Conservation (phyloP, 108 stramenopile genomes). For the Skeletonema marinoi region DNA sequence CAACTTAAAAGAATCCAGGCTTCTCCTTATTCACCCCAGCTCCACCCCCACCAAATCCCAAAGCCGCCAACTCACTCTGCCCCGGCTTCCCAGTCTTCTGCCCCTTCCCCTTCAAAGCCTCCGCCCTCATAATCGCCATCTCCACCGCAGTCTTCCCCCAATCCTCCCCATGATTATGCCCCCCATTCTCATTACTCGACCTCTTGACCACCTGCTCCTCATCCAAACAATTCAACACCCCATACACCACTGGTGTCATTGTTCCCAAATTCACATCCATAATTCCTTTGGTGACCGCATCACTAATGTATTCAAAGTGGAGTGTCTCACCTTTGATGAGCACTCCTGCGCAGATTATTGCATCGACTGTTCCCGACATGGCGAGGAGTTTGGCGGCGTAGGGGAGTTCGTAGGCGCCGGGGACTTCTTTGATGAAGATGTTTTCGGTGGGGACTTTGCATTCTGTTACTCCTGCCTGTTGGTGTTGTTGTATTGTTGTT, state of each 20-base stretch:
- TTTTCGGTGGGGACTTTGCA: conserved; percentile 86
- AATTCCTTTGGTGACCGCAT: conserved; percentile 90
- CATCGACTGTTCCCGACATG: conserved; percentile 94
- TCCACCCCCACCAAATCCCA: conserved; percentile 59
- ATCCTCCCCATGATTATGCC: conserved; percentile 90
- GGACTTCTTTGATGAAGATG: conserved; percentile 94
- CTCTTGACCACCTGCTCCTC: conserved; percentile 86
- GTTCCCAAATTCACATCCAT: conserved; percentile 94
- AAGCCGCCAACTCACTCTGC: conserved; percentile 38
- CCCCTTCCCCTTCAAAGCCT: conserved; percentile 69
- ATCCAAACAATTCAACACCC: conserved; percentile 88
- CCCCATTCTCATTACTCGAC: conserved; percentile 69
- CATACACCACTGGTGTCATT: conserved; percentile 85
- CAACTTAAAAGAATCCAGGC: conserved; percentile 52
- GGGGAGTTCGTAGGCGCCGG: conserved; percentile 97
- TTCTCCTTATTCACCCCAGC: conserved; percentile 29
- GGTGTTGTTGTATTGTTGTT: background rate
- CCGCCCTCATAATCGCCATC: conserved; percentile 89
- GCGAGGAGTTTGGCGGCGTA: conserved; percentile 93
- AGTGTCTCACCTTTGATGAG: conserved; percentile 98
- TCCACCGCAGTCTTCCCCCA: conserved; percentile 98
- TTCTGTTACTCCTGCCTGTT: conserved; percentile 61
- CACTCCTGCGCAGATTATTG: conserved; percentile 93
- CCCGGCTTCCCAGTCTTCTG: conserved; percentile 7
- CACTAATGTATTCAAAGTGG: conserved; percentile 99